A percentile compares a stretch with the other conserved stretches of the same genome.
Evolutionary conservation across 345 rosid genomes (phyloP).

Genomic region (Cardiospermum halicacabum): DNA sequence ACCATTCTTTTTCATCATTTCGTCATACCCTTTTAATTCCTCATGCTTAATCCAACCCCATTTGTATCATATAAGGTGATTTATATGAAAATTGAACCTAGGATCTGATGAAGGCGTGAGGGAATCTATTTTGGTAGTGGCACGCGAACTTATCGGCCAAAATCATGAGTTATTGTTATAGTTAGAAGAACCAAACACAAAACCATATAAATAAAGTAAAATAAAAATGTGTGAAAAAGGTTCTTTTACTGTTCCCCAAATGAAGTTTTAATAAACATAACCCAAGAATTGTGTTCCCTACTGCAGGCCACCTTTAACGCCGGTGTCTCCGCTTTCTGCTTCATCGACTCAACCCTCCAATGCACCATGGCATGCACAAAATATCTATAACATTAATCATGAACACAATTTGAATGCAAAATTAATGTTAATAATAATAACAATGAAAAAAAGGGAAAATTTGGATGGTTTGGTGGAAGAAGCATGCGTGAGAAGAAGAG

Average conservation of each 20-base stretch:
- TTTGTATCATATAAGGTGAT: no score
- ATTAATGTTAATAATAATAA: constrained; percentile 16
- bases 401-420: no score
- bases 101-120: constrained; percentile 58
- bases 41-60: background rate
- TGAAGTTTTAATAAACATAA: constrained; percentile 21
- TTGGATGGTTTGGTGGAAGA: constrained; percentile 22
- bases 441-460: constrained; percentile 9
- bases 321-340: constrained; percentile 63
- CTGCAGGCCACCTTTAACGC: constrained; percentile 47
- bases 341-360: no score
- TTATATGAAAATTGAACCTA: constrained; percentile 14
- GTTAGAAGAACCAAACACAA: background rate
- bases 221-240: constrained; percentile 15
- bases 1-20: background rate
- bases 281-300: constrained; percentile 55
- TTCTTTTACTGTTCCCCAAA: constrained; percentile 46
- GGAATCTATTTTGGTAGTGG: constrained; percentile 44
- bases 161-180: constrained; percentile 34
- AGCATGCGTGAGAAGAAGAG: constrained; percentile 49
- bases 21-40: background rate
- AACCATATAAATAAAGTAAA: no score
- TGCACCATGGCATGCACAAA: no score
- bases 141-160: constrained; percentile 59
- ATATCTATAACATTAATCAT: no score